Evolutionary conservation across 1,284 basidiomycete genomes (phyloP).

Genomic region (Athelia sp.): DNA sequence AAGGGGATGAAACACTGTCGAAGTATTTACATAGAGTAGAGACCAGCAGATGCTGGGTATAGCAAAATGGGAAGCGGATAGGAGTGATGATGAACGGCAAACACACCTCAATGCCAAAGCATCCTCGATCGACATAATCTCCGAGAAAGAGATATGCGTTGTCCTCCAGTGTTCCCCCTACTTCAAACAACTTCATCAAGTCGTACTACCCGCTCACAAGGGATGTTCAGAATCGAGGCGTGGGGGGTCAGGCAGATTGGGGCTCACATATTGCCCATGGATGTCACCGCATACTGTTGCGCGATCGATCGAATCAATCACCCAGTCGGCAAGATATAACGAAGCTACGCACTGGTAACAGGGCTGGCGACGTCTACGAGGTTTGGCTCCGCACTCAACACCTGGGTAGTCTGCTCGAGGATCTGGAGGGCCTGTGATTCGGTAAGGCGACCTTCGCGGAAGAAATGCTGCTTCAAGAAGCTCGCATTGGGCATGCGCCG

Average conservation of each 20-base stretch:
- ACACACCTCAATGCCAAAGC: slow-evolving; percentile 89
- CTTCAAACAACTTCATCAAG: slow-evolving; percentile 97
- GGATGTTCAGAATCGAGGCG: slow-evolving; percentile 9
- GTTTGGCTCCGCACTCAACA: slow-evolving; percentile 82
- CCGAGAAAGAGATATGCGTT: slow-evolving; percentile 95
- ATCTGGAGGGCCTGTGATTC: slow-evolving; percentile 90
- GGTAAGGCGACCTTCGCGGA: slow-evolving; percentile 83
- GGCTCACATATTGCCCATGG: slow-evolving; percentile 94
- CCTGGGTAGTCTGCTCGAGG: slow-evolving; percentile 69
- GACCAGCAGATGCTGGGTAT: too few relatives aligned
- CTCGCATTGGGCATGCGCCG: slow-evolving; percentile 66
- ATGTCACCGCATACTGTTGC: slow-evolving; percentile 90
- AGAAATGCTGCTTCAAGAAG: slow-evolving; percentile 91
- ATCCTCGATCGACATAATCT: slow-evolving; percentile 97
- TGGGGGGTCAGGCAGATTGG: slow-evolving; percentile 6
- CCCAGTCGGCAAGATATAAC: slow-evolving; percentile 5
- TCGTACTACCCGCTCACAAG: slow-evolving; percentile 64
- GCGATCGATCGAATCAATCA: slow-evolving; percentile 2
- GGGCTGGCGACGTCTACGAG: slow-evolving; percentile 86
- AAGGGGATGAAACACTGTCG: too few relatives aligned
- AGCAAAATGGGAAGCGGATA: too few relatives aligned
- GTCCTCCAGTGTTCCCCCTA: slow-evolving; percentile 81
- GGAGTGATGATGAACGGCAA: not conserved
- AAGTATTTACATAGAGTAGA: too few relatives aligned
- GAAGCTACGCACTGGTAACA: slow-evolving; percentile 78